These are phyloP conservation scores for Podospora appendiculata DNA, from an alignment of 495 filamentous ascomycete genomes.

Conservation along the genomic window DNA sequence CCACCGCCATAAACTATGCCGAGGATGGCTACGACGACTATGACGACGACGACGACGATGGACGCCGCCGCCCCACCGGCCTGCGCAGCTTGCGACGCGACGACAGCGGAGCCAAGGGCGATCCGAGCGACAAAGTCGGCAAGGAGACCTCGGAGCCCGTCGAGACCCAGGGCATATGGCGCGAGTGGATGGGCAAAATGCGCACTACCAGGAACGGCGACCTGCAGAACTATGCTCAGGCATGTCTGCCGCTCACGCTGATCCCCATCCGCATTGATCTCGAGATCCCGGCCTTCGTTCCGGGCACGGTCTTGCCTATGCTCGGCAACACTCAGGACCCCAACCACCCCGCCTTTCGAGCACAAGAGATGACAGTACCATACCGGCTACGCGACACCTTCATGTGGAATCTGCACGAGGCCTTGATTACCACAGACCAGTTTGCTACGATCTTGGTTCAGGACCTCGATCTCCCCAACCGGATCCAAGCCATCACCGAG, in stretches of 20 bases:
- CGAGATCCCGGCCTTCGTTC: conserved; percentile 74
- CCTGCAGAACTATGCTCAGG: conserved; percentile 73
- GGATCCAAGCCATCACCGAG: conserved; percentile 54
- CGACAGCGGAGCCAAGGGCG: conserved; percentile 51
- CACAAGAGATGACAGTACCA: conserved; percentile 67
- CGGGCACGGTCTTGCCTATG: conserved; percentile 62
- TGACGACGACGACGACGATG: conserved; percentile 78
- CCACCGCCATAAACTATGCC: conserved; percentile 92
- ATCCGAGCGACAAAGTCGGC: conserved; percentile 65
- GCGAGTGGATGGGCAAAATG: conserved; percentile 89
- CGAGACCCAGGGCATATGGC: conserved; percentile 80
- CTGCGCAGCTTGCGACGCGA: conserved; percentile 75
- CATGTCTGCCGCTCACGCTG: conserved; percentile 75
- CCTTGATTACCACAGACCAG: conserved; percentile 85
- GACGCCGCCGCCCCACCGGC: conserved; percentile 70
- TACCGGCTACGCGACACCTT: conserved; percentile 90
- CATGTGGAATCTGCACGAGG: conserved; percentile 96
- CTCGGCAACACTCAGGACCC: conserved; percentile 47
- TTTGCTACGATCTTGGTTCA: conserved; percentile 88
- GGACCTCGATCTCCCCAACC: conserved; percentile 84
- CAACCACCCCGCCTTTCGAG: conserved; percentile 63
- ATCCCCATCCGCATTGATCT: conserved; percentile 96
- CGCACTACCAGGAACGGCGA: conserved; percentile 43
- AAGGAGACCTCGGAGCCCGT: conserved; percentile 78
- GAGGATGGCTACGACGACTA: conserved; percentile 94